Evolutionary conservation across 345 rosid species (phyloP), one percentile per base, ranked within the genome.

Genomic region (Salix purpurea): DNA sequence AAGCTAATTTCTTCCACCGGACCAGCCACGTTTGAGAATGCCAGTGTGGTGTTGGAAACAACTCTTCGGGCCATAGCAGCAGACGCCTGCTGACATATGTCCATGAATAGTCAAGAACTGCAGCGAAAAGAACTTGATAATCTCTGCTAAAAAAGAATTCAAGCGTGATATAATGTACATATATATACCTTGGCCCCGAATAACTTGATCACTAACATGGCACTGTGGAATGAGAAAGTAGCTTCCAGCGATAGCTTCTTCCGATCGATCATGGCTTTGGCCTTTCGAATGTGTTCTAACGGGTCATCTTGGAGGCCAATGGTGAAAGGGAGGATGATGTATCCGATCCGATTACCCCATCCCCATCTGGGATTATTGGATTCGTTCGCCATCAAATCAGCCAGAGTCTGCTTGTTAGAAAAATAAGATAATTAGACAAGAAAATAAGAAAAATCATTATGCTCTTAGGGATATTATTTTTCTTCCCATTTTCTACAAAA

Each of bases 341-440:
- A 84, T 32, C 85, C 89, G 14, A 84, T 84, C 71, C 76, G 46
- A 40, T 86, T 86, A 2, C 89, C 89, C 87, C 87, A 81, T 58
- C 83, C 83, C 79, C 83, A 86, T 69, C 76, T 74, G 5, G 72
- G 76, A 28, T 72, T 54, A 13, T 74, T 76, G 1, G 64, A 40
- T 8, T 58, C 75, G 61, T 80, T 67, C 0, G 30, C 73, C 87
- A 84, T 79, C 81, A 82, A 76, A 64, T 82, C 78, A 19, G 69
- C 83, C 37, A 80, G 52, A 8, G 65, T 65, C 89, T 86, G 81
- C 19, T 36, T 42, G 58, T 67, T 16, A 58, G 32, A 13, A 23
- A 12, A 15, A 40, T 18, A 40, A 30, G 46, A 39, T 30, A 34
- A 26, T 4, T 4, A 67, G 2, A 34, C 4, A 34, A 34, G 36